Conservation (phyloP, 805 yeast species). For the Saccharomyces mikatae region DNA sequence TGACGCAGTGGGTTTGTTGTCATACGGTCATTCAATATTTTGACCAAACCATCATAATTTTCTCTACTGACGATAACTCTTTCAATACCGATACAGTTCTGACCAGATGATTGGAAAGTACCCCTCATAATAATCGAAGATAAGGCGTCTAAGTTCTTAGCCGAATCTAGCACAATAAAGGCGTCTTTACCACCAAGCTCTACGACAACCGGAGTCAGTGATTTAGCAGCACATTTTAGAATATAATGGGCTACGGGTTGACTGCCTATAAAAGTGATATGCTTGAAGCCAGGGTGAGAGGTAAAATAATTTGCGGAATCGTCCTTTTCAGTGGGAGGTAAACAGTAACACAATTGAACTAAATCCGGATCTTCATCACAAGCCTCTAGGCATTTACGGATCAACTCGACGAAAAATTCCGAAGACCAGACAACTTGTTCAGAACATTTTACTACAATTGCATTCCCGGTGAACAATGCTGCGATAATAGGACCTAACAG, state of each 20-base stretch:
- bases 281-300: conserved; percentile 72
- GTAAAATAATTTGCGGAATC: conserved; percentile 71
- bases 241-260: conserved; percentile 88
- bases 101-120: conserved; percentile 94
- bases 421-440: conserved; percentile 97
- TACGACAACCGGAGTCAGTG: conserved; percentile 90
- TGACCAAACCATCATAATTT: conserved; percentile 56
- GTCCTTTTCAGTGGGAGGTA: conserved; percentile 48
- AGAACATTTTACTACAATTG: conserved; percentile 85
- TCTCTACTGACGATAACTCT: conserved; percentile 75
- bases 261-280: conserved; percentile 94
- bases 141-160: conserved; percentile 44
- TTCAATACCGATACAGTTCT: conserved; percentile 96
- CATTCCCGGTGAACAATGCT: conserved; percentile 83
- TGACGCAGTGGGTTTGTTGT: conserved; percentile 45
- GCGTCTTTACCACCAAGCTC: conserved; percentile 98
- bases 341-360: conserved; percentile 81
- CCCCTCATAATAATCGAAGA: conserved; percentile 89
- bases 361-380: conserved; percentile 74
- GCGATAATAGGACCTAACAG: conserved; percentile 89
- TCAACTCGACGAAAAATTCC: conserved; percentile 62
- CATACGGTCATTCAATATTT: conserved; percentile 50
- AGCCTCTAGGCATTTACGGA: conserved; percentile 60
- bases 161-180: conserved; percentile 77
- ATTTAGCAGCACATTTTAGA: conserved; percentile 69